Conservation (phyloP, 2,329 filamentous ascomycete genomes). For the Albophoma yamanashiensis region DNA sequence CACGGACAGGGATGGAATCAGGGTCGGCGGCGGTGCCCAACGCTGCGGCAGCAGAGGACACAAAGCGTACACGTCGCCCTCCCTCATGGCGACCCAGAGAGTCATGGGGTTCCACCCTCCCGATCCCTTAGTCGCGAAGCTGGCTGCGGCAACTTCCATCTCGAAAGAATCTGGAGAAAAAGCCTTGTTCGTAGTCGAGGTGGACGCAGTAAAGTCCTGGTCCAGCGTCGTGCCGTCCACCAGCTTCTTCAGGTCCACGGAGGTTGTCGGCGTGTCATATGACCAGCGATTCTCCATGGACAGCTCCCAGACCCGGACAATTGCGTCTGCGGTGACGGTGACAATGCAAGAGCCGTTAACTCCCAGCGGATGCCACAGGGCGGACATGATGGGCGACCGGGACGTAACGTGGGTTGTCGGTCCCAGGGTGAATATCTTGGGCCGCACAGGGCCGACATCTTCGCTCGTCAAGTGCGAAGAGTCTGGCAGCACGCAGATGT, state of each 20-base stretch:
- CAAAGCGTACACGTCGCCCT: slow-evolving; percentile 86
- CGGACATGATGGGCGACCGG: slow-evolving; percentile 67
- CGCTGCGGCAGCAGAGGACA: slow-evolving; percentile 81
- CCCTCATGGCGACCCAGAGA: slow-evolving; percentile 90
- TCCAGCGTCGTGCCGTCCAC: slow-evolving; percentile 73
- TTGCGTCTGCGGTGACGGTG: slow-evolving; percentile 79
- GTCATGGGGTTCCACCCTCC: slow-evolving; percentile 96
- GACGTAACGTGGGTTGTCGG: slow-evolving; percentile 87
- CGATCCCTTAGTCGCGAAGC: slow-evolving; percentile 55
- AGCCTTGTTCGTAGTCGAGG: slow-evolving; percentile 61
- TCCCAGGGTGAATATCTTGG: slow-evolving; percentile 85
- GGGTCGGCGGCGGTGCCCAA: slow-evolving; percentile 68
- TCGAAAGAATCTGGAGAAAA: slow-evolving; percentile 87
- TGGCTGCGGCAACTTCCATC: slow-evolving; percentile 86
- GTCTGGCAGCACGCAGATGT: slow-evolving; percentile 79
- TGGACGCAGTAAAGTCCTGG: slow-evolving; percentile 72
- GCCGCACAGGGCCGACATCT: slow-evolving; percentile 59
- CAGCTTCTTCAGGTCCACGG: slow-evolving; percentile 81
- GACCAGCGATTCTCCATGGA: slow-evolving; percentile 76
- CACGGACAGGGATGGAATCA: slow-evolving; percentile 74
- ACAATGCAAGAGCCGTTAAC: slow-evolving; percentile 73
- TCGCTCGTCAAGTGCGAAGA: slow-evolving; percentile 61
- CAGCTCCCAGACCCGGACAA: slow-evolving; percentile 84
- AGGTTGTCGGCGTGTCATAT: slow-evolving; percentile 72
- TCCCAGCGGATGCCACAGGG: slow-evolving; percentile 87